Base-by-base conservation (phyloP, 108 stramenopile genomes). In the Pseudonitzschia delicatissima region DNA sequence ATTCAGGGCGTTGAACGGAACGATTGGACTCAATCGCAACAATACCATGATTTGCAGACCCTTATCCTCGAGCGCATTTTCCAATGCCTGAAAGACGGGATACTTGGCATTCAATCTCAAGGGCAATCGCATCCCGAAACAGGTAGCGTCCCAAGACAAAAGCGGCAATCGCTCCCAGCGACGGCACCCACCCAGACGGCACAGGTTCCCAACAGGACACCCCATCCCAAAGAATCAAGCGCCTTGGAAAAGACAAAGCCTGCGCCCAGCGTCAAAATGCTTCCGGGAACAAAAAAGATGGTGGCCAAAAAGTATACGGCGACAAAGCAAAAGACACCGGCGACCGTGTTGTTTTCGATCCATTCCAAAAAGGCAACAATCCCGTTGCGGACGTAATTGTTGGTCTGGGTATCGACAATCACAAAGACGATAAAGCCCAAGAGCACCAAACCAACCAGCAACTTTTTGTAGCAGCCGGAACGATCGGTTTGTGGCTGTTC, bases 101-200 rank as follows among this genome's bases (percentile, higher is more conserved):
- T 86, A 87, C 40, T 77, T 84, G 29, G 64, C 40, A 48, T 0
- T 0, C 17, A 23, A 23, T 26, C n/a, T 9, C 21, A 6, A 23
- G 3, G 21, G 9, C 45, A 3, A 89, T 81, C 55, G 80, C 76
- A 62, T 84, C 81, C 5, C 88, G 69, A 45, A 90, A 48, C 28
- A 92, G 42, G 49, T 86, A 92, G 18, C 91, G 71, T 23, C 84
- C 85, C 31, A 89, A 44, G 21, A 86, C 37, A 62, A 89, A 92
- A 18, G 82, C 74, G 20, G 68, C 60, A 29, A 77, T 71, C 0
- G 81, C 77, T 27, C 80, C 83, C 18, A 83, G 76, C 0, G 40
- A 67, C n/a, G 23, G 69, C 79, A 53, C 91, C 91, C 64, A 90
- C 64, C 49, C 89, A 86, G 34, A 80, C 80, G 8, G 83, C 70